Evolutionary conservation across 768 basidiomycete genomes (phyloP).

Genomic region (Phlebiopsis flavidoalba): DNA sequence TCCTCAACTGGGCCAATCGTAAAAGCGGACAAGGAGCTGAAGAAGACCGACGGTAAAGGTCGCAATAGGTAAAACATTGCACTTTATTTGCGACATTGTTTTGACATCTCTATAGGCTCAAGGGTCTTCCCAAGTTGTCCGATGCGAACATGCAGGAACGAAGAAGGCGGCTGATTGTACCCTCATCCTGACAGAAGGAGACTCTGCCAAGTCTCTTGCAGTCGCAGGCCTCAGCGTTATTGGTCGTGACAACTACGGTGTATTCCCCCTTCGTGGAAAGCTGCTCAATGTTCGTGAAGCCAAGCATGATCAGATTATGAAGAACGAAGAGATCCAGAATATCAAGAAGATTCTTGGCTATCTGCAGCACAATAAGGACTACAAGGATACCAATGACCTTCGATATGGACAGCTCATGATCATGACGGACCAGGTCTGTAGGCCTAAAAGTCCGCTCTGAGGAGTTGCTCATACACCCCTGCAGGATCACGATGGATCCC

Average conservation of each 20-base stretch:
- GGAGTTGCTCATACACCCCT: not conserved
- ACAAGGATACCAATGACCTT: conserved; percentile 57
- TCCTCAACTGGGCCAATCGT: conserved; percentile 95
- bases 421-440: conserved; percentile 95
- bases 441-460: not conserved
- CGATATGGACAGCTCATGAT: conserved; percentile 97
- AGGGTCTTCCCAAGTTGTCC: conserved; percentile 88
- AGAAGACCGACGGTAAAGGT: conserved; percentile 91
- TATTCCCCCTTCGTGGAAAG: conserved; percentile 97
- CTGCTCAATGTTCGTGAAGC: conserved; percentile 96
- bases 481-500: conserved; percentile 99
- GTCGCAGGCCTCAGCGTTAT: conserved; percentile 93
- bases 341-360: conserved; percentile 99
- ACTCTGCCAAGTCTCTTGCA: conserved; percentile 96
- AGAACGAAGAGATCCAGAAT: conserved; percentile 95
- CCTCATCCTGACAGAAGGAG: conserved; percentile 96
- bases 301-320: conserved; percentile 92
- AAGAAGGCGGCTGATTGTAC: conserved; percentile 79
- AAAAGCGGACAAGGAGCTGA: conserved; percentile 94
- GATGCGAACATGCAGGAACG: conserved; percentile 97
- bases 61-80: conserved; percentile 60
- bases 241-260: conserved; percentile 94
- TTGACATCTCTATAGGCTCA: conserved; percentile 47
- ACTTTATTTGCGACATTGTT: not conserved
- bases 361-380: conserved; percentile 90